Base-by-base conservation (phyloP, 1,139 yeast genomes). In the Sugiyamaella castrensis region DNA sequence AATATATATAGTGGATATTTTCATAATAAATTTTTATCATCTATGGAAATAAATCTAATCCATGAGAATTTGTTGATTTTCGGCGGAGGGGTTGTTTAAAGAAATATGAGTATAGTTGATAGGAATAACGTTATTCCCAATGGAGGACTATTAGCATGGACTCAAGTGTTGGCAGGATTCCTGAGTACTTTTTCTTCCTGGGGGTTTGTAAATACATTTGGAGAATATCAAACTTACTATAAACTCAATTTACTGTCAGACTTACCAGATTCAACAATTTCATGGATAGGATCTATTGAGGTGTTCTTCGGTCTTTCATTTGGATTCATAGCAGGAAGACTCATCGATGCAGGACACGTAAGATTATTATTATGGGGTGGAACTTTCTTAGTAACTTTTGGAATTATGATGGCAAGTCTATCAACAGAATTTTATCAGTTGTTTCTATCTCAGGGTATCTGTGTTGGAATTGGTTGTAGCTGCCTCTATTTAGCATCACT, bases 151-250 rank as follows among this genome's bases (percentile, higher is more conserved):
- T 32, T 45, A 30, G 69, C 69, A 1, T 65, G 69, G 69, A 47
- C 58, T 2, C 68, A 65, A 40, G 67, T 64, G 0, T 30, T 60
- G 1, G 66, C 64, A 0, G 67, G 65, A 0, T 79, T 79, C 53
- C 57, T 79, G 47, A 79, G 82, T 0, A 65, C 77, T 15, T 65
- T 78, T 34, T 75, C 77, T 13, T 72, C 73, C 33, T 79, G 81
- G 68, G 88, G 88, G 1, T 63, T 81, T 16, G 73, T 78, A 53
- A 82, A 80, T 54, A 66, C 82, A 1, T 69, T 77, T 46, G 87
- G 87, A 45, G 82, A 80, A 2, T 77, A 81, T 48, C 84, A 82
- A 61, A 73, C 81, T 1, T 82, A 81, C 57, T 74, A 81, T 24
- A 62, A 76, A 5, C 61, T 65, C 7, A 72, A 77, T 50, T 79